Percentiles rank a stretch among this genome's conserved stretches.
Conservation (phyloP, 208 protist species). For the Crithidia fasciculata region DNA sequence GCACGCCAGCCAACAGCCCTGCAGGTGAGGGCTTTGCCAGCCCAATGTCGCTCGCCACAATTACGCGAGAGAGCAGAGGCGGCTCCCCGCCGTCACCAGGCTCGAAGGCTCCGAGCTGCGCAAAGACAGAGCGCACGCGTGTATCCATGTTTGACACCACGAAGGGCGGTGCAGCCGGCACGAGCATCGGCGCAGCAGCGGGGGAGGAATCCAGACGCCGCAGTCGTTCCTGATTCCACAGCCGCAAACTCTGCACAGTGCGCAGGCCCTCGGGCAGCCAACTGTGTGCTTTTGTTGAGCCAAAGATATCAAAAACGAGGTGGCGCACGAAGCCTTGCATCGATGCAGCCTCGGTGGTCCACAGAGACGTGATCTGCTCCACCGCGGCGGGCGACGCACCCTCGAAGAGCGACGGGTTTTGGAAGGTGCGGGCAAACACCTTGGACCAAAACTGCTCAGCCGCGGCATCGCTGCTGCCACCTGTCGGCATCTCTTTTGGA, state of each 20-base stretch:
- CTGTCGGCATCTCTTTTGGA: conserved; percentile 67
- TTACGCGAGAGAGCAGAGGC: conserved; percentile 46
- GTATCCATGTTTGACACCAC: conserved; percentile 64
- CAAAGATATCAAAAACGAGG: conserved; percentile 45
- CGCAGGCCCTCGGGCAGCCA: conserved; percentile 57
- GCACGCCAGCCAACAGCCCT: conserved; percentile 43
- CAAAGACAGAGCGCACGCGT: conserved; percentile 31
- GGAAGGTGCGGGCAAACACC: conserved; percentile 38
- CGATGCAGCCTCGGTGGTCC: not conserved
- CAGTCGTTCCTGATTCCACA: conserved; percentile 36
- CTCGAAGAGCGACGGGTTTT: conserved; percentile 14
- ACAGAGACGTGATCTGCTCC: conserved; percentile 10
- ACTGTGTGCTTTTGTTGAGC: conserved; percentile 47
- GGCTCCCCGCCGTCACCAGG: conserved; percentile 12
- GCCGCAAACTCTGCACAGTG: conserved; percentile 45
- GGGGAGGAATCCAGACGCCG: not conserved
- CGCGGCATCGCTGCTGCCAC: conserved; percentile 38
- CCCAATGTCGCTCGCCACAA: conserved; percentile 47
- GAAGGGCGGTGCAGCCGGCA: conserved; percentile 43
- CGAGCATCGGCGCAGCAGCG: conserved; percentile 3
- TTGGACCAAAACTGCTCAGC: conserved; percentile 52
- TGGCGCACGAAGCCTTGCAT: conserved; percentile 26
- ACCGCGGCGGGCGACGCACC: conserved; percentile 11
- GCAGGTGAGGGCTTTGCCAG: conserved; percentile 68
- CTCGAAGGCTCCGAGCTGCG: conserved; percentile 36